Evolutionary conservation across 176 grass and related monocot species (phyloP), one percentile per base, ranked within the genome.

Genomic region (Carex pumila): DNA sequence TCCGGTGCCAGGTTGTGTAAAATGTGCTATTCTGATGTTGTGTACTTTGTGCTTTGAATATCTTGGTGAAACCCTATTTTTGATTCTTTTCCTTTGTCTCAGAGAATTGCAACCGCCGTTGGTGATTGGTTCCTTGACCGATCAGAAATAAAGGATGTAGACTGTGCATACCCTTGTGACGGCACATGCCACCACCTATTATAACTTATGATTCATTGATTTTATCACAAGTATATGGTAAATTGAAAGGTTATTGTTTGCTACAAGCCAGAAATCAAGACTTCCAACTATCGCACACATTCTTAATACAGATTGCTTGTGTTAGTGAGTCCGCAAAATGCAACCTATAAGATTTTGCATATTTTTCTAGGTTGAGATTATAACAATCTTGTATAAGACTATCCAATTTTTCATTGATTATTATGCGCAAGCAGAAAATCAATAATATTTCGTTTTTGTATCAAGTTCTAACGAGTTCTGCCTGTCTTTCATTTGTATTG

Each of bases 131-230:
- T 82, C 53, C 91, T 94, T 14, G 87, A 92, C 31, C 81, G 92
- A 62, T 83, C 85, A 17, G 55, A 88, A 11, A 70, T 86, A 0
- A 92, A 94, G 71, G 88, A 84, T n/a, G 89, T 91, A n/a, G 94
- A 97, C 52, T 97, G 94, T 39, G 69, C 88, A 12, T 97, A 97
- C 85, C 94, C 94, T 87, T 97, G 94, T 55, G 94, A 97, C 70
- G 81, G 90, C 5, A 91, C 94, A 21, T 97, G 94, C 84, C 94
- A 94, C 87, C 83, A 97, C 80, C 83, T 97, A 13, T 85, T 92
- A 1, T 82, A 64, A 71, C 31, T 80, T 19, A 53, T 25, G 31
- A 43, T 65, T 25, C 39, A 83, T 67, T 67, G 39, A 66, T 64
- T 83, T 31, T 31, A 65, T 66, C 41, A 13, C 18, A 67, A 30